phyloP scores from a whole-genome alignment of 331 rosid genomes.

The Quercus lobata region DNA sequence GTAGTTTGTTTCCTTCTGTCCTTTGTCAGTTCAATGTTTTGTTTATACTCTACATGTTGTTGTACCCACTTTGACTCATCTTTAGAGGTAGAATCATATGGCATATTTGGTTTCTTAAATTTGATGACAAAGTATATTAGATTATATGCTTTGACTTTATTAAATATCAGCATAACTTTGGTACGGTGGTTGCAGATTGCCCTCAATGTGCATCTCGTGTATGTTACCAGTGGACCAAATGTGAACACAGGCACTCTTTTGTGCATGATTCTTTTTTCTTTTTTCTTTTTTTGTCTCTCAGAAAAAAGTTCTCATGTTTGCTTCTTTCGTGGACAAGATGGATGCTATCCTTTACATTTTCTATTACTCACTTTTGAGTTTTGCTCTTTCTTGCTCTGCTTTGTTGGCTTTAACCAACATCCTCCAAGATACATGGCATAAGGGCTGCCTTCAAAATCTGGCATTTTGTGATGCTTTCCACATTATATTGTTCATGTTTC shows the following conservation, averaged over 20 bases:
- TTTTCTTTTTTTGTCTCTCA: not conserved
- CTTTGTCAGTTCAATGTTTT: not conserved
- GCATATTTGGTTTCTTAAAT: not conserved
- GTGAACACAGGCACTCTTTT: too few species aligned
- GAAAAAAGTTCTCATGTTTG: not conserved
- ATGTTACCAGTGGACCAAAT: not conserved
- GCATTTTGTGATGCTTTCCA: not conserved
- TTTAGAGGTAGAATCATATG: not conserved
- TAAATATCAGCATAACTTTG: not conserved
- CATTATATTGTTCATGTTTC: not conserved
- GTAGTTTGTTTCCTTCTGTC: not conserved
- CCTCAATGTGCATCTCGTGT: not conserved
- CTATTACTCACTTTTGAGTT: too few species aligned
- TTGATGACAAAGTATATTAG: not conserved
- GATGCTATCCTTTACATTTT: too few species aligned
- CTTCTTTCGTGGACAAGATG: not conserved
- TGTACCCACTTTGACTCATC: not conserved
- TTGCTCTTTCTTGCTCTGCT: too few species aligned
- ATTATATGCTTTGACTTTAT: not conserved
- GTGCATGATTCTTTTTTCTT: too few species aligned
- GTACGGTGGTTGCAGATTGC: not conserved
- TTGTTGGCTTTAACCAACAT: too few species aligned
- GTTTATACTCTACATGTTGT: not conserved
- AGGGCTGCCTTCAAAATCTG: not conserved
- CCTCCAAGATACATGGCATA: not conserved